Evolutionary conservation across 2,329 filamentous ascomycete species (phyloP).

Genomic region (Ophiostoma sp.): DNA sequence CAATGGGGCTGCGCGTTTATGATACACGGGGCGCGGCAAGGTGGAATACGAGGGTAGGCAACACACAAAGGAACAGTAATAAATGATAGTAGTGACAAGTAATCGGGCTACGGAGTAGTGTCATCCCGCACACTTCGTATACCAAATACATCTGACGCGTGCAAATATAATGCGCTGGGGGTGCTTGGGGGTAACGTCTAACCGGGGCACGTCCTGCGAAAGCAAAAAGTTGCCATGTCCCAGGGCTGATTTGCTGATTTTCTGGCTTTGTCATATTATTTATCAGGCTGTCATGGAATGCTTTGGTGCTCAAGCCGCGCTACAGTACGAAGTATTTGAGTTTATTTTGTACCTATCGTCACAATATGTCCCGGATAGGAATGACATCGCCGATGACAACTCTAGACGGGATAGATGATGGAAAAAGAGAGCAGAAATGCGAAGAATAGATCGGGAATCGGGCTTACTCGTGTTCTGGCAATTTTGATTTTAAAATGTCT

Average conservation of each 20-base stretch:
- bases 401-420: background rate
- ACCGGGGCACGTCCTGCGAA: background rate
- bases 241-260: background rate
- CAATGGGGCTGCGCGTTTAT: background rate
- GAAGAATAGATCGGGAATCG: background rate
- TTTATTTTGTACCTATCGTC: background rate
- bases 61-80: background rate
- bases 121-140: constrained; percentile 3
- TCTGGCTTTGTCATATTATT: background rate
- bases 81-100: background rate
- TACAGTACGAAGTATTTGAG: background rate
- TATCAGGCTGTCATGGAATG: background rate
- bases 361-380: background rate
- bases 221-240: background rate
- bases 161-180: background rate
- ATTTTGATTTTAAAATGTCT: background rate
- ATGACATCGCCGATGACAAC: background rate
- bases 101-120: background rate
- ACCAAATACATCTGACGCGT: background rate
- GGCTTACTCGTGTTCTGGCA: background rate
- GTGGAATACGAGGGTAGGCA: constrained; percentile 10
- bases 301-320: too few relatives aligned
- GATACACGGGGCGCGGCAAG: background rate
- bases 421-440: background rate
- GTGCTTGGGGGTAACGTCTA: background rate